Evolutionary conservation across 345 rosid genomes (phyloP).

Genomic region (Microthlaspi erraticum): DNA sequence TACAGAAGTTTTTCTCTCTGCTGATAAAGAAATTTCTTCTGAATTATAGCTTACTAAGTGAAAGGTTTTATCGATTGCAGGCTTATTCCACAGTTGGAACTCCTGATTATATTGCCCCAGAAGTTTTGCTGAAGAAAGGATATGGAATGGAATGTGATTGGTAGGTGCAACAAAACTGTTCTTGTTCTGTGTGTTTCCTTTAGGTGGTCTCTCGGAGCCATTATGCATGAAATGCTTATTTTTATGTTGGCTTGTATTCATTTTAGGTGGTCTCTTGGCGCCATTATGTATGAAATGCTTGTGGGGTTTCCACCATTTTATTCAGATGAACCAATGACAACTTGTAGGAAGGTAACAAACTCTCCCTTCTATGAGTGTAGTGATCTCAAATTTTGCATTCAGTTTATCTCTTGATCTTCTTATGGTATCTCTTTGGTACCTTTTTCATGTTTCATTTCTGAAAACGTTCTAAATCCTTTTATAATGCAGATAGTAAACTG

Average conservation of each 20-base stretch:
- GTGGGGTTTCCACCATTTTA: conserved; percentile 99
- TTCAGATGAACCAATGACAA: conserved; percentile 98
- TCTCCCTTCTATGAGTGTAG: not conserved
- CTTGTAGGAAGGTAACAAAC: conserved; percentile 86
- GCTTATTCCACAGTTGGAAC: conserved; percentile 99
- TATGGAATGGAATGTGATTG: conserved; percentile 99
- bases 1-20: not conserved
- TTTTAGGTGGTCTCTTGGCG: conserved; percentile 99
- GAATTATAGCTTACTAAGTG: not conserved
- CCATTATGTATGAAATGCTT: conserved; percentile 99
- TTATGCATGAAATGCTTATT: conserved; percentile 99
- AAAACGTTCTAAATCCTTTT: conserved; percentile 8
- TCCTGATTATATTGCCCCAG: conserved; percentile 98
- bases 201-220: conserved; percentile 99
- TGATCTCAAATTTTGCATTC: not conserved
- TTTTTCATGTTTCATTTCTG: conserved; percentile 1
- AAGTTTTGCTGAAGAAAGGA: too few relatives aligned
- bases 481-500: conserved; percentile 87
- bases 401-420: not conserved
- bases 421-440: not conserved
- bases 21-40: not conserved
- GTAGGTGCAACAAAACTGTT: conserved; percentile 53
- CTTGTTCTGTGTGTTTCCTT: conserved; percentile 20
- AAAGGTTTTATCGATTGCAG: conserved; percentile 49
- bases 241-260: conserved; percentile 22